A percentile compares a stretch with the other conserved stretches of the same genome.
These are phyloP conservation scores for Dothistroma pini DNA, from an alignment of 2,329 filamentous ascomycete species.

Conservation along the genomic window DNA sequence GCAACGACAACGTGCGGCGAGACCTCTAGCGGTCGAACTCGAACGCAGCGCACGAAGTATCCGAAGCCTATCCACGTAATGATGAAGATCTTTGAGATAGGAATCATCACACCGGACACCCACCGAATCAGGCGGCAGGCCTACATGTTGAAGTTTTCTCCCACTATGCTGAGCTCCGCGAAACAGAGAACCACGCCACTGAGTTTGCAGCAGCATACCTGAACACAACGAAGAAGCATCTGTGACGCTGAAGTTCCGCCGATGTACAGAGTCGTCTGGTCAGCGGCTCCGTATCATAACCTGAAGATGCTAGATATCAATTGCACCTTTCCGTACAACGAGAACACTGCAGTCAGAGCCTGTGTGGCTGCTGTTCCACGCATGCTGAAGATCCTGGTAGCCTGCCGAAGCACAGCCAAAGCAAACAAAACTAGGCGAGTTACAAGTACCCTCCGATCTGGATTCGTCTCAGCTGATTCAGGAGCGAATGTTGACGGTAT, in stretches of 20 bases:
- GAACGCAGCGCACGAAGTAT: neutral
- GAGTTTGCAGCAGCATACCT: neutral
- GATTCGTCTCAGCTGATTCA: too few species aligned
- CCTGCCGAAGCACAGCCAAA: too few species aligned
- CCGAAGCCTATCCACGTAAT: neutral
- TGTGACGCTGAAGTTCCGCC: neutral
- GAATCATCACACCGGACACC: neutral
- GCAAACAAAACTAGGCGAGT: too few species aligned
- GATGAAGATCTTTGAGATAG: neutral
- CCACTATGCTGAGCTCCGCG: neutral
- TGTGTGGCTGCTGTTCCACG: too few species aligned
- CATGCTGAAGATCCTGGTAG: too few species aligned
- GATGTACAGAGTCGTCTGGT: too few species aligned
- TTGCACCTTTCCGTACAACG: too few species aligned
- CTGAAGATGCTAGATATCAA: too few species aligned
- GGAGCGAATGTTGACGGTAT: too few species aligned
- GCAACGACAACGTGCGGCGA: neutral
- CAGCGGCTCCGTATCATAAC: too few species aligned
- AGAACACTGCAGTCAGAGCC: too few species aligned
- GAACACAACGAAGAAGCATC: neutral
- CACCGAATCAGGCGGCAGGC: neutral
- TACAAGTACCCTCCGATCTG: too few species aligned
- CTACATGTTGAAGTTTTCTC: neutral
- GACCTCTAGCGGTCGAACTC: neutral
- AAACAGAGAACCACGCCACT: neutral